Evolutionary conservation across 257 asterid species (phyloP).

Genomic region (Przewalskia tangutica): DNA sequence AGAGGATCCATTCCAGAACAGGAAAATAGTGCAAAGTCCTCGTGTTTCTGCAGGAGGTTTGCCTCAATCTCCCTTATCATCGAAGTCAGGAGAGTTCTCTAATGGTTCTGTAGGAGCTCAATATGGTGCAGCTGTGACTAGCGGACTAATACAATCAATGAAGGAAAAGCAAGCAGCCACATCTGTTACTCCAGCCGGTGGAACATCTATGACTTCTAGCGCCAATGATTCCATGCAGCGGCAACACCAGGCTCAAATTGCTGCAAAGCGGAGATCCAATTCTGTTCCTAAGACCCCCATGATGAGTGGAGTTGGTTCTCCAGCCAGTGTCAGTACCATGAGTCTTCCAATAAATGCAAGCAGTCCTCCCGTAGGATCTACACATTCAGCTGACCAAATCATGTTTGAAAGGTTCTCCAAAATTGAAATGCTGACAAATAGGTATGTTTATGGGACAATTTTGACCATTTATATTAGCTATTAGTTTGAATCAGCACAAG

Average conservation of each 20-base stretch:
- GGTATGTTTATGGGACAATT: slow-evolving; percentile 35
- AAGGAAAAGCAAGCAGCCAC: slow-evolving; percentile 64
- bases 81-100: slow-evolving; percentile 90
- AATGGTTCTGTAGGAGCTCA: slow-evolving; percentile 89
- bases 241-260: slow-evolving; percentile 69
- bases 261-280: slow-evolving; percentile 66
- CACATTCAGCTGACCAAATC: slow-evolving; percentile 53
- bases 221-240: slow-evolving; percentile 73
- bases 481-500: neutral
- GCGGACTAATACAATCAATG: slow-evolving; percentile 53
- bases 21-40: slow-evolving; percentile 84
- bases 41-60: slow-evolving; percentile 84
- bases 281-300: slow-evolving; percentile 68
- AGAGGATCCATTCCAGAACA: slow-evolving; percentile 64
- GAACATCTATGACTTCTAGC: slow-evolving; percentile 53
- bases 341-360: slow-evolving; percentile 51
- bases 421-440: slow-evolving; percentile 55
- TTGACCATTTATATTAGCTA: neutral
- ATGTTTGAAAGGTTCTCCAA: slow-evolving; percentile 75
- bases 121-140: slow-evolving; percentile 62
- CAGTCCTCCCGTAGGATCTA: slow-evolving; percentile 77
- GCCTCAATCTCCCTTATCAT: slow-evolving; percentile 92
- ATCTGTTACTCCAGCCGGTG: slow-evolving; percentile 12
- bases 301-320: slow-evolving; percentile 84
- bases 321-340: slow-evolving; percentile 80